Conservation (phyloP, 306 rosid species). For the Abrus pulchellus region DNA sequence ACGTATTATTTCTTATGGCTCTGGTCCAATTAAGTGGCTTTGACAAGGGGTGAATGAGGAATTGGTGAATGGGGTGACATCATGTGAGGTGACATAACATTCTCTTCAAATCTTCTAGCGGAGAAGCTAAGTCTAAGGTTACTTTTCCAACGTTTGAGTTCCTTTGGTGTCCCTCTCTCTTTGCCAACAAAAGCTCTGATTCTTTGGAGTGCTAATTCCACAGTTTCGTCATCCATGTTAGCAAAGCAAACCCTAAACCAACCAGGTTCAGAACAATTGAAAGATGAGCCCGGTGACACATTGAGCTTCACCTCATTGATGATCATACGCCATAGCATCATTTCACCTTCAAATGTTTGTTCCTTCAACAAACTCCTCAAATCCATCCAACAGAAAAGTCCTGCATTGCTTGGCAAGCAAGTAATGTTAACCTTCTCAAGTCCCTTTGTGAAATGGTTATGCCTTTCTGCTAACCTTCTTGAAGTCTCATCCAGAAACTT, state of each 20-base stretch:
- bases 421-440: constrained; percentile 68
- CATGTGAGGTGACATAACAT: constrained; percentile 67
- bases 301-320: constrained; percentile 80
- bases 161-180: constrained; percentile 38
- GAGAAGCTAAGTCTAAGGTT: constrained; percentile 69
- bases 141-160: constrained; percentile 47
- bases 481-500: constrained; percentile 61
- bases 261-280: constrained; percentile 79
- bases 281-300: constrained; percentile 88
- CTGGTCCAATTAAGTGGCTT: constrained; percentile 48
- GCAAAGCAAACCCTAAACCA: constrained; percentile 97
- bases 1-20: neutral
- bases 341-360: constrained; percentile 69
- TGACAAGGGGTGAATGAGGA: constrained; percentile 82
- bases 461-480: constrained; percentile 61
- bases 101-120: constrained; percentile 65
- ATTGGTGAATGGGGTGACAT: constrained; percentile 85
- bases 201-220: constrained; percentile 70
- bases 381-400: constrained; percentile 89
- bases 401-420: constrained; percentile 80
- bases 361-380: constrained; percentile 63
- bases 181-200: constrained; percentile 65
- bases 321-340: constrained; percentile 75
- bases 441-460: constrained; percentile 53
- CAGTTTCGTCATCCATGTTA: constrained; percentile 80